These are phyloP conservation scores for Tricholoma hemisulphureum DNA, from an alignment of 768 basidiomycete genomes.

Conservation along the genomic window DNA sequence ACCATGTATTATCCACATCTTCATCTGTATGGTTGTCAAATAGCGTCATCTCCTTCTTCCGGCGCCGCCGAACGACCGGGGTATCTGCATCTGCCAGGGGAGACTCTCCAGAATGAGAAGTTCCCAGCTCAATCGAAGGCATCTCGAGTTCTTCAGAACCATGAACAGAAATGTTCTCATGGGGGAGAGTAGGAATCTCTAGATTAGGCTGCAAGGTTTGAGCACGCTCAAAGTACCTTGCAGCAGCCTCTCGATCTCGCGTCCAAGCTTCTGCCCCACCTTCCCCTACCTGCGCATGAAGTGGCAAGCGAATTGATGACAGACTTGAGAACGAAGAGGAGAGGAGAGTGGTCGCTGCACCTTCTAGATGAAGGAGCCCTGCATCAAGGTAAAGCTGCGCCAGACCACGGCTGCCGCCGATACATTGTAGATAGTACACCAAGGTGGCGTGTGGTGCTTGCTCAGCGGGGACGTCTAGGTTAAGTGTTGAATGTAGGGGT, in stretches of 20 bases:
- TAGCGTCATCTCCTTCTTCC: constrained; percentile 52
- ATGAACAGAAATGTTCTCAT: constrained; percentile 29
- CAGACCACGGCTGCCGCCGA: constrained; percentile 66
- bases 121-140: constrained; percentile 59
- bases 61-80: constrained; percentile 44
- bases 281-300: constrained; percentile 47
- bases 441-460: constrained; percentile 49
- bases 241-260: constrained; percentile 68
- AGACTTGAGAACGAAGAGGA: constrained; percentile 74
- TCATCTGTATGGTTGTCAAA: constrained; percentile 43
- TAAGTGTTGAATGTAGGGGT: constrained; percentile 49
- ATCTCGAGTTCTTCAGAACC: constrained; percentile 54
- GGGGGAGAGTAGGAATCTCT: constrained; percentile 67
- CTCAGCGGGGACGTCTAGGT: constrained; percentile 33
- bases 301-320: constrained; percentile 72
- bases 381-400: constrained; percentile 78
- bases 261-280: constrained; percentile 72
- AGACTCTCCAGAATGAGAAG: constrained; percentile 36
- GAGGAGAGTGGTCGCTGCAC: constrained; percentile 68
- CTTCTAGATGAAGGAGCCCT: constrained; percentile 79
- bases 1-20: constrained; percentile 74
- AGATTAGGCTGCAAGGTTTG: constrained; percentile 56
- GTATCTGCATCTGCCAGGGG: constrained; percentile 35
- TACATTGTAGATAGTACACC: constrained; percentile 60
- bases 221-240: constrained; percentile 72